A percentile compares a stretch with the other conserved stretches of the same genome.
Conservation (phyloP, 495 filamentous ascomycete genomes). For the Bathelium albidoporum region DNA sequence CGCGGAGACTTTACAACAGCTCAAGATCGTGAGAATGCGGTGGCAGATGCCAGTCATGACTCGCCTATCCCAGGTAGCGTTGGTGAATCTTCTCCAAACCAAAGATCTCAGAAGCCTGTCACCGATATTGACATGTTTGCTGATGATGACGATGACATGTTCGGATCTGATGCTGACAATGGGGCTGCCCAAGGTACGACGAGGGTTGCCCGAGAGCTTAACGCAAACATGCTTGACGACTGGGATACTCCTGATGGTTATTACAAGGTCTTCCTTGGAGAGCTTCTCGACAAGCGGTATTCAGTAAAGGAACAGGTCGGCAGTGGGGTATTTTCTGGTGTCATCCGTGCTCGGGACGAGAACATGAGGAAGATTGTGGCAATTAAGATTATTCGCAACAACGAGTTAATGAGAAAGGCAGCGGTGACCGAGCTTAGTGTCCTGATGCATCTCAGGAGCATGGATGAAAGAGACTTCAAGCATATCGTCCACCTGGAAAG, state of each 20-base stretch:
- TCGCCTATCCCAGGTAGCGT: not conserved
- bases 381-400: constrained; percentile 90
- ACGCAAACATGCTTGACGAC: constrained; percentile 79
- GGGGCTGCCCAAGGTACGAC: constrained; percentile 35
- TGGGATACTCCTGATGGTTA: constrained; percentile 93
- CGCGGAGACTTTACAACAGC: not conserved
- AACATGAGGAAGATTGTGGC: constrained; percentile 63
- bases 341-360: constrained; percentile 79
- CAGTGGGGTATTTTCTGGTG: constrained; percentile 90
- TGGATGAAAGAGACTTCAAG: constrained; percentile 84
- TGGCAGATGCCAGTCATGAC: not conserved
- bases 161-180: too few relatives aligned
- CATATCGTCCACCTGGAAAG: constrained; percentile 82
- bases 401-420: constrained; percentile 84
- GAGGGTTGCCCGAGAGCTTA: constrained; percentile 51
- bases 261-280: constrained; percentile 82
- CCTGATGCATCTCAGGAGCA: constrained; percentile 66
- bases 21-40: not conserved
- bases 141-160: constrained; percentile 69
- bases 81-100: not conserved
- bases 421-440: constrained; percentile 93
- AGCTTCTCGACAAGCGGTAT: constrained; percentile 79
- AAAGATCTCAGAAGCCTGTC: constrained; percentile 21
- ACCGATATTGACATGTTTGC: constrained; percentile 90
- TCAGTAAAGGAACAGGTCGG: constrained; percentile 80